A percentile compares a stretch with the other conserved stretches of the same genome.
These are phyloP conservation scores for Phytophthora hibernalis DNA, from an alignment of 352 stramenopile species.

Conservation along the genomic window DNA sequence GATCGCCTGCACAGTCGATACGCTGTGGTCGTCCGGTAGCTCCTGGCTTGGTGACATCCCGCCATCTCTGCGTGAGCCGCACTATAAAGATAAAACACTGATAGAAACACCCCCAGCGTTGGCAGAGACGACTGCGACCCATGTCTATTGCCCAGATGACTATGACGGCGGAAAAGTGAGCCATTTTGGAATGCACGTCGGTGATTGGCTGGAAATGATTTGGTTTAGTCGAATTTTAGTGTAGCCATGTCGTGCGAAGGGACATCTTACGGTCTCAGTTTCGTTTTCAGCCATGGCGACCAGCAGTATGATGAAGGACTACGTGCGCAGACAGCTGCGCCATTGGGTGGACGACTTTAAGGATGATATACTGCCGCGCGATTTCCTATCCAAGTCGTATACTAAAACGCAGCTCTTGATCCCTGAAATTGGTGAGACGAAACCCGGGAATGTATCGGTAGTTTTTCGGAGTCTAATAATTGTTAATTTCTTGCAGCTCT, in stretches of 20 bases:
- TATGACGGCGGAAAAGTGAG: neutral
- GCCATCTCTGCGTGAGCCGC: conserved; percentile 16
- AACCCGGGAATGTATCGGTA: neutral
- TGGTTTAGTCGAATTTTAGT: conserved; percentile 5
- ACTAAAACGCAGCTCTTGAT: conserved; percentile 55
- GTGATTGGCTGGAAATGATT: neutral
- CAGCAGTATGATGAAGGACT: conserved; percentile 69
- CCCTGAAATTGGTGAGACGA: conserved; percentile 25
- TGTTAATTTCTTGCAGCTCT: conserved; percentile 40
- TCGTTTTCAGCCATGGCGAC: conserved; percentile 28
- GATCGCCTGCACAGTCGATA: conserved; percentile 32
- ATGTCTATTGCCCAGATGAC: conserved; percentile 8
- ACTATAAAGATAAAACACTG: conserved; percentile 9
- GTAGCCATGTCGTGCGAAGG: conserved; percentile 23
- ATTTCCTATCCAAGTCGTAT: conserved; percentile 62
- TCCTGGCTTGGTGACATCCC: conserved; percentile 11
- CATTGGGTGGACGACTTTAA: conserved; percentile 75
- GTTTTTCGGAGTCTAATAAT: neutral
- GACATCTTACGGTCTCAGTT: conserved; percentile 11
- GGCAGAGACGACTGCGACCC: conserved; percentile 33
- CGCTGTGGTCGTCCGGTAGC: conserved; percentile 7
- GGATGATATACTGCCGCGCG: conserved; percentile 62
- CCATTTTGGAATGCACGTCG: neutral
- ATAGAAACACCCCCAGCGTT: neutral
- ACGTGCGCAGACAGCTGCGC: conserved; percentile 66